Evolutionary conservation across 257 asterid species (phyloP).

Genomic region (Nicotiana undulata): DNA sequence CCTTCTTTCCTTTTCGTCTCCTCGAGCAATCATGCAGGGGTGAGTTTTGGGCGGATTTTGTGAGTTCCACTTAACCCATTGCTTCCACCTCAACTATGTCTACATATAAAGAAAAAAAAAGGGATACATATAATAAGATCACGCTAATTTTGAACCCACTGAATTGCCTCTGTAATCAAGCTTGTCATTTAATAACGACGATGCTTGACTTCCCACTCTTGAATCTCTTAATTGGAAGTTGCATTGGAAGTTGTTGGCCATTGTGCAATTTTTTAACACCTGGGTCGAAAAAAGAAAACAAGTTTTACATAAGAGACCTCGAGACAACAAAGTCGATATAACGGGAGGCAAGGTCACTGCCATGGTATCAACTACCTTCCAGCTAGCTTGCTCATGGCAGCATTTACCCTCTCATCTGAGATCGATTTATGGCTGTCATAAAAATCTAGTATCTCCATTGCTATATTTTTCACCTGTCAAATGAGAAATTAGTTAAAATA

Average conservation of each 20-base stretch:
- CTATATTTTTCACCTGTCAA: conserved; percentile 82
- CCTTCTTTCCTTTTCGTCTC: neutral
- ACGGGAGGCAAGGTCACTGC: neutral
- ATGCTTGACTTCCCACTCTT: neutral
- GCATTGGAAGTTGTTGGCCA: neutral
- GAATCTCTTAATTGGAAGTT: neutral
- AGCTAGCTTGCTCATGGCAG: conserved; percentile 70
- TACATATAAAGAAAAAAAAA: too few species aligned
- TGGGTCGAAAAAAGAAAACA: neutral
- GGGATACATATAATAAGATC: too few species aligned
- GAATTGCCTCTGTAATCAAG: too few species aligned
- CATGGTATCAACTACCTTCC: conserved; percentile 3
- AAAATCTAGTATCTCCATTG: conserved; percentile 87
- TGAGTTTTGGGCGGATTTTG: too few species aligned
- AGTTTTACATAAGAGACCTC: neutral
- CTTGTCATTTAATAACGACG: too few species aligned
- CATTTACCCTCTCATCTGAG: conserved; percentile 57
- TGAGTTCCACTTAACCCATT: too few species aligned
- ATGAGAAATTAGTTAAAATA: neutral
- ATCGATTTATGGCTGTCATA: conserved; percentile 71
- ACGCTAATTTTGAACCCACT: too few species aligned
- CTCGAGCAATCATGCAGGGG: too few species aligned
- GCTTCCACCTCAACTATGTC: too few species aligned
- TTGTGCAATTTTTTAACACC: neutral
- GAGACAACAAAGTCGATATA: neutral